Evolutionary conservation across 1,284 basidiomycete genomes (phyloP).

Genomic region (Peniophora sp.): DNA sequence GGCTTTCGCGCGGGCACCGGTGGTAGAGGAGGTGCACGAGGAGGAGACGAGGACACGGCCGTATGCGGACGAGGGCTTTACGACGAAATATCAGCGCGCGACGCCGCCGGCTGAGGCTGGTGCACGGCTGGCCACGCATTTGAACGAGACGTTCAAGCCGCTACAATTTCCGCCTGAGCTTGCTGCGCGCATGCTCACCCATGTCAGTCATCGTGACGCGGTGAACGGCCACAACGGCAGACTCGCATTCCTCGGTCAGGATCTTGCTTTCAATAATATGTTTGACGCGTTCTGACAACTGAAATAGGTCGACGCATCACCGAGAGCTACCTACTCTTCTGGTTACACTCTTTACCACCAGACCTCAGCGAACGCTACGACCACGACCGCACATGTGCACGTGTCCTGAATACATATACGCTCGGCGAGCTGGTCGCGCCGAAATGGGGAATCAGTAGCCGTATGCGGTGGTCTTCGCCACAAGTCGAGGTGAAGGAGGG

Average conservation of each 20-base stretch:
- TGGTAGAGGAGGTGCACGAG: too few species aligned
- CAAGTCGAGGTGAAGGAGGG: constrained; percentile 13
- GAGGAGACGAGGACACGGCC: too few species aligned
- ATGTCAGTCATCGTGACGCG: constrained; percentile 61
- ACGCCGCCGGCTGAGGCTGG: background rate
- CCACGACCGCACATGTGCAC: constrained; percentile 45
- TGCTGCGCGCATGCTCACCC: constrained; percentile 65
- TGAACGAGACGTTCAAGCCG: constrained; percentile 55
- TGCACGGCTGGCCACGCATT: constrained; percentile 38
- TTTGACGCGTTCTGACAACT: background rate
- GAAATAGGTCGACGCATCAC: constrained; percentile 62
- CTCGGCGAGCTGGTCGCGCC: constrained; percentile 66
- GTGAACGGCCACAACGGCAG: constrained; percentile 61
- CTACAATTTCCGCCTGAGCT: constrained; percentile 63
- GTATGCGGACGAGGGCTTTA: too few species aligned
- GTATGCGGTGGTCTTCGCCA: constrained; percentile 61
- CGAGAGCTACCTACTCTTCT: constrained; percentile 62
- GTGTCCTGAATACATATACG: constrained; percentile 55
- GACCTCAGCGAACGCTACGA: constrained; percentile 34
- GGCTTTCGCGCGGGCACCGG: too few species aligned
- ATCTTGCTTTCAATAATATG: background rate
- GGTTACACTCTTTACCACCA: constrained; percentile 54
- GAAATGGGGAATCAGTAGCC: constrained; percentile 60
- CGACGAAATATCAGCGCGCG: too few species aligned
- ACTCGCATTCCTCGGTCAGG: constrained; percentile 60